Base-by-base conservation (phyloP, 2,329 filamentous ascomycete species). In the Fusarium anguioides region DNA sequence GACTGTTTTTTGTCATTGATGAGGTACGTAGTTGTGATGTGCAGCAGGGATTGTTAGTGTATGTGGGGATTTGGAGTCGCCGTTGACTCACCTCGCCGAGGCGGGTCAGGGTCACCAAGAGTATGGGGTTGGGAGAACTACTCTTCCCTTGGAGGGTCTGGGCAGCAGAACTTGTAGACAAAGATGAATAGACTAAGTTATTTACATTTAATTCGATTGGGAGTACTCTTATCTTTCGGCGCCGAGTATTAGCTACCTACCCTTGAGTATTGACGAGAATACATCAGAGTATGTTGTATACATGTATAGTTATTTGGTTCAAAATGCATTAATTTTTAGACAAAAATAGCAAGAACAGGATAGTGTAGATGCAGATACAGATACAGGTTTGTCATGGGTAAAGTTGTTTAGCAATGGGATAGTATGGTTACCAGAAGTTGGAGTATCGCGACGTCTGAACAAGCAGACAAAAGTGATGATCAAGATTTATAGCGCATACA, bases 71-170 rank as follows among this genome's bases (percentile, higher is more conserved):
- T 8, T 7, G n/a, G 23, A 4, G 23, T 10, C 36, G 18, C 36
- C 21, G 31, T 63, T 63, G 58, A 63, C 31, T 63, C 60, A 61
- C 47, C 46, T 39, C 58, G 8, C 58, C 57, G 58, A 18, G 21
- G 29, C 8, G 36, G 6, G 12, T 15, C 11, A n/a, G 6, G 6
- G 12, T 15, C 11, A n/a, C 5, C 12, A 7, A 33, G 7, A 31
- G 17, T 7, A 18, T 20, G 14, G 26, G 10, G 49, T 12, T 12
- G 8, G 0, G 24, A 17, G 29, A 33, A 33, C 29, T 33, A 17
- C 8, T 8, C n/a, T n/a, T n/a, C n/a, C n/a, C n/a, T n/a, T n/a
- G n/a, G n/a, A n/a, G n/a, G n/a, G n/a, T n/a, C n/a, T n/a, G n/a
- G n/a, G n/a, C n/a, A n/a, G n/a, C n/a, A n/a, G n/a, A n/a, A n/a